Conservation (phyloP, 805 yeast species). For the Myxozyma nipponensis region DNA sequence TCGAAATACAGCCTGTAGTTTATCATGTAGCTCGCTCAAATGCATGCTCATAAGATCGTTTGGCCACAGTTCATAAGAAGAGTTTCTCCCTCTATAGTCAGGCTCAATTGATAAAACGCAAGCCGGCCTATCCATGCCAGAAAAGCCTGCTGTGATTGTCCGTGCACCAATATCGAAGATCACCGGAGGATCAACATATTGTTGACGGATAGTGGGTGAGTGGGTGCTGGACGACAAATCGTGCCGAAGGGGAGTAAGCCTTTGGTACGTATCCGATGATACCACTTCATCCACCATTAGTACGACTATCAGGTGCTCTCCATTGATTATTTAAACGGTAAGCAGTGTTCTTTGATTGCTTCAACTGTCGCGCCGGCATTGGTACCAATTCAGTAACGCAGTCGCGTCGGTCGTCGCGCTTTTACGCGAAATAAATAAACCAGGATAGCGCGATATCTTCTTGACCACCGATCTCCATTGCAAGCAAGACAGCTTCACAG, state of each 20-base stretch:
- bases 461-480: too few relatives aligned
- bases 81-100: slow-evolving; percentile 2
- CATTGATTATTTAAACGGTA: too few relatives aligned
- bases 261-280: not conserved
- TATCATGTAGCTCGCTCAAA: slow-evolving; percentile 2
- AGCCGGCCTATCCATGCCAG: slow-evolving; percentile 8
- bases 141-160: slow-evolving; percentile 21
- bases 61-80: slow-evolving; percentile 6
- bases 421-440: too few relatives aligned
- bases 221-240: slow-evolving; percentile 4
- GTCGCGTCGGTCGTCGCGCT: too few relatives aligned
- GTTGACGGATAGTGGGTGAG: slow-evolving; percentile 15
- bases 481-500: too few relatives aligned
- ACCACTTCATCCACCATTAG: not conserved
- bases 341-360: too few relatives aligned
- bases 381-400: too few relatives aligned
- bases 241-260: not conserved
- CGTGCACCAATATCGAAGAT: slow-evolving; percentile 24
- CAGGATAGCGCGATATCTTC: too few relatives aligned
- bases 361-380: too few relatives aligned
- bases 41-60: slow-evolving; percentile 2
- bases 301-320: not conserved
- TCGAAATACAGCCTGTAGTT: slow-evolving; percentile 4
- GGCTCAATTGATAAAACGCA: slow-evolving; percentile 6
- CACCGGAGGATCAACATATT: slow-evolving; percentile 12